A percentile compares a stretch with the other conserved stretches of the same genome.
Evolutionary conservation across 345 rosid genomes (phyloP).

Genomic region (Syzygium aromaticum): DNA sequence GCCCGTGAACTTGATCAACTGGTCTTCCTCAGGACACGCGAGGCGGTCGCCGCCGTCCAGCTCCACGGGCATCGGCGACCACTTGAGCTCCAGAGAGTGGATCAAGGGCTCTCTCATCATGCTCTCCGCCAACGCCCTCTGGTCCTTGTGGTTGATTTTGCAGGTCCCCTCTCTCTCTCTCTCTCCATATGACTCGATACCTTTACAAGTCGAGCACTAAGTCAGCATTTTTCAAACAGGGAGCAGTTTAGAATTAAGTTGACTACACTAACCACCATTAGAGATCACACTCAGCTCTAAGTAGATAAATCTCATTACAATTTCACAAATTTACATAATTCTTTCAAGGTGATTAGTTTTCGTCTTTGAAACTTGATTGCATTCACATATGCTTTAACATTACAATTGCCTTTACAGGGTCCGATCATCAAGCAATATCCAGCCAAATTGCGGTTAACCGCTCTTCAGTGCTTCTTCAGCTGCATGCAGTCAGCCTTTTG

Average conservation of each 20-base stretch:
- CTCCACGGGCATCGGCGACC: neutral
- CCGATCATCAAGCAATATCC: conserved; percentile 57
- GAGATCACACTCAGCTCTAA: neutral
- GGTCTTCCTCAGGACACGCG: neutral
- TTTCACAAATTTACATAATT: neutral
- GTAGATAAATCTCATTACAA: neutral
- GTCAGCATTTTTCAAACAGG: too few relatives aligned
- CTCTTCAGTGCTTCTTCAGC: conserved; percentile 72
- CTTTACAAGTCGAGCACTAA: neutral
- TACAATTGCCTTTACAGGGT: conserved; percentile 10
- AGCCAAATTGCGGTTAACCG: conserved; percentile 52
- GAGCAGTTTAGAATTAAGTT: neutral
- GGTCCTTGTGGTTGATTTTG: conserved; percentile 80
- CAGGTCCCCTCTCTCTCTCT: conserved; percentile 36
- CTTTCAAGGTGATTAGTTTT: too few relatives aligned
- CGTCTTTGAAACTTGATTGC: too few relatives aligned
- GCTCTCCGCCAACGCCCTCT: conserved; percentile 61
- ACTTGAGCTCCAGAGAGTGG: conserved; percentile 13
- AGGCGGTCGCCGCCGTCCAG: neutral
- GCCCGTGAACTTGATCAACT: conserved; percentile 24
- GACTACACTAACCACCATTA: neutral
- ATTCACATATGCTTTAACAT: too few relatives aligned
- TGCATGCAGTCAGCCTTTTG: conserved; percentile 59
- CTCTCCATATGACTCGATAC: neutral
- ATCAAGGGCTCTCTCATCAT: conserved; percentile 69